Evolutionary conservation across 495 filamentous ascomycete genomes (phyloP).

Genomic region (Pseudoneurospora amorphoporcata): DNA sequence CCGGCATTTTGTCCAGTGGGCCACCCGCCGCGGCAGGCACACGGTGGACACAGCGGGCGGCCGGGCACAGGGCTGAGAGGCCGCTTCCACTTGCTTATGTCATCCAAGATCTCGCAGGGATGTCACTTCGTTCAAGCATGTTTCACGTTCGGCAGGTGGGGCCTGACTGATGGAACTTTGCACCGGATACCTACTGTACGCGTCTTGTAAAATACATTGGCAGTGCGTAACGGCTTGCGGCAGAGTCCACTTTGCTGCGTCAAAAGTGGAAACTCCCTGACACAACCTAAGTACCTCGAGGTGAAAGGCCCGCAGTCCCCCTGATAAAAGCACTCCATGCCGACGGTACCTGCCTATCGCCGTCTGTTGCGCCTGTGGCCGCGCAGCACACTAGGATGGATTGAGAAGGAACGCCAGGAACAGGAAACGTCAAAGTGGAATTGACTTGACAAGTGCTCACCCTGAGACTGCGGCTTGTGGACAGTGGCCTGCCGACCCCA

Average conservation of each 20-base stretch:
- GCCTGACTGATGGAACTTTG: background rate
- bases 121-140: background rate
- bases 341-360: background rate
- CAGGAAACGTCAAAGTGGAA: background rate
- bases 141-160: background rate
- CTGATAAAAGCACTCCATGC: background rate
- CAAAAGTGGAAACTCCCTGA: background rate
- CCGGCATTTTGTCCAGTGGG: background rate
- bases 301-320: background rate
- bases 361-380: background rate
- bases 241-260: background rate
- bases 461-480: background rate
- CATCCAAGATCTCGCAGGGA: background rate
- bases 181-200: background rate
- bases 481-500: background rate
- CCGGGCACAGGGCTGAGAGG: background rate
- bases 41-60: background rate
- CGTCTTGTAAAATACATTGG: background rate
- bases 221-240: background rate
- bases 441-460: background rate
- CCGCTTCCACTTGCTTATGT: background rate
- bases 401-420: background rate
- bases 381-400: background rate
- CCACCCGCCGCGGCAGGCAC: background rate
- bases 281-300: background rate